A percentile compares a stretch with the other conserved stretches of the same genome.
These are phyloP conservation scores for Emericellopsis terricola DNA, from an alignment of 495 filamentous ascomycete genomes.

Conservation along the genomic window DNA sequence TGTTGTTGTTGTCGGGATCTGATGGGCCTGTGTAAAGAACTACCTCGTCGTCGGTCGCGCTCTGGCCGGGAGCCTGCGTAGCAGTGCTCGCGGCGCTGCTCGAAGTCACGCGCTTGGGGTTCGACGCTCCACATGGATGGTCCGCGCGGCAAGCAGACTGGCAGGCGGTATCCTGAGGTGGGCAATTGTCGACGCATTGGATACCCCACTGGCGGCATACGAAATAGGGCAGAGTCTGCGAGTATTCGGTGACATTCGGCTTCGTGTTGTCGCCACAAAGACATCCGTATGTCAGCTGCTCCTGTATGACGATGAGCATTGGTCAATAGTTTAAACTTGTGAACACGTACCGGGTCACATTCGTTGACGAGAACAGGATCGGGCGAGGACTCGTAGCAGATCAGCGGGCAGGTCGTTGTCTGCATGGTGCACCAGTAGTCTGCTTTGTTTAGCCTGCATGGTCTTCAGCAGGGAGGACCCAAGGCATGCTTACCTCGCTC, in stretches of 20 bases:
- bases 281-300: constrained; percentile 50
- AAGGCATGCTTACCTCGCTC: constrained; percentile 19
- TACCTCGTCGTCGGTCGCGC: constrained; percentile 12
- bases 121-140: constrained; percentile 66
- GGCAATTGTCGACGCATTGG: constrained; percentile 50
- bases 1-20: constrained; percentile 16
- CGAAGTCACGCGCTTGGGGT: constrained; percentile 45
- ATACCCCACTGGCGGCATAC: constrained; percentile 54
- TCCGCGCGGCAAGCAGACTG: constrained; percentile 43
- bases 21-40: constrained; percentile 30
- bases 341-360: constrained; percentile 60
- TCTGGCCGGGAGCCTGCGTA: constrained; percentile 14
- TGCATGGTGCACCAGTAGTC: constrained; percentile 56
- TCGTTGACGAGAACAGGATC: constrained; percentile 36
- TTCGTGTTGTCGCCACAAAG: constrained; percentile 52
- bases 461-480: too few species aligned
- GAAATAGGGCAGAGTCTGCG: constrained; percentile 73
- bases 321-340: too few species aligned
- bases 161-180: constrained; percentile 35
- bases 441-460: constrained; percentile 15
- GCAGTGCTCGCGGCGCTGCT: constrained; percentile 21
- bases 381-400: constrained; percentile 52
- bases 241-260: constrained; percentile 70
- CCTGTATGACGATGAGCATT: too few species aligned
- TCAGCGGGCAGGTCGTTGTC: constrained; percentile 48